Evolutionary conservation across 163 green algal species (phyloP), one percentile per base, ranked within the genome.

Genomic region (Coccomyxa subellipsoidea): DNA sequence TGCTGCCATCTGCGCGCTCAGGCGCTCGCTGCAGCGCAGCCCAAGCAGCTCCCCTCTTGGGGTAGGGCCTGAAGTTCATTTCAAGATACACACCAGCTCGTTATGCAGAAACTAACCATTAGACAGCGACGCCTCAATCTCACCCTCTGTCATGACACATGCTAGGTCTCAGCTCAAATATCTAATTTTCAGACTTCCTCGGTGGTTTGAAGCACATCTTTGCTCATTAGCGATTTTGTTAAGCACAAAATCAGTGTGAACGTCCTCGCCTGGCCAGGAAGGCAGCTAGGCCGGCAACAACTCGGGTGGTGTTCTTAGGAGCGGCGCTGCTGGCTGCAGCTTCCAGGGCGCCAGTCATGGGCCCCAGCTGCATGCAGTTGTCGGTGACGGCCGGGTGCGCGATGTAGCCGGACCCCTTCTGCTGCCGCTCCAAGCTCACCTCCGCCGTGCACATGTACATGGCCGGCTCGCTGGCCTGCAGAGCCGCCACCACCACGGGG

Each of bases 351-450:
- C 40, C 82, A 3, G 59, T 77, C 18, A 47, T 38, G 15, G 82
- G 82, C 18, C 89, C 89, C 81, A 91, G 77, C 85, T 92, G 89
- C 66, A 92, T 85, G 79, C 79, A 79, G 82, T 82, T 84, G 86
- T 92, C 89, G 37, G 88, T 80, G 29, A 86, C 40, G 1, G 84
- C 86, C 9, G 89, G 89, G 76, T 91, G 87, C 38, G 87, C 29
- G 35, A 83, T 37, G 71, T 79, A 86, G 47, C 78, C 82, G 21
- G 53, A 37, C 3, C 78, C 82, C 36, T 54, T 78, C 37, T 35
- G 37, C 38, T 69, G 40, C 40, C 25, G 39, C 80, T 84, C 80
- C 71, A 80, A 38, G 25, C 29, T 70, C 29, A 83, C 29, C 79
- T 83, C 34, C 31, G 70, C 70, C 7, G 70, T 40, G 70, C 70